Conservation (phyloP, 1,284 basidiomycete species). For the Sanghuangporus sanghuang region DNA sequence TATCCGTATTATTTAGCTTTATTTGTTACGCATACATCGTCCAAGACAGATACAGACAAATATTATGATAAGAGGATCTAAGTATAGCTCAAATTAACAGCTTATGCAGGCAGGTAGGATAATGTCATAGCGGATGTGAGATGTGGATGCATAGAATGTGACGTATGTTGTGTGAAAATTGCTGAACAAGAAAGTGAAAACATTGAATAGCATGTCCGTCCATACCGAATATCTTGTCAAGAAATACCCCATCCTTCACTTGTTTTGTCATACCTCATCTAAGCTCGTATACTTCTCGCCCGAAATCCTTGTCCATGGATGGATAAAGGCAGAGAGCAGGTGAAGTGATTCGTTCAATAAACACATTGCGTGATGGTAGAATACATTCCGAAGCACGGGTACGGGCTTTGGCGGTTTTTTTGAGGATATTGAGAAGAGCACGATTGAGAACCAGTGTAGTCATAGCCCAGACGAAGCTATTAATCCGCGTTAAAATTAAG, state of each 20-base stretch:
- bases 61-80: not conserved
- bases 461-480: slow-evolving; percentile 17
- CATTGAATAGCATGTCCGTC: not conserved
- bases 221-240: not conserved
- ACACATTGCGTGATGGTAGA: not conserved
- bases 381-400: not conserved
- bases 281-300: not conserved
- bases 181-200: not conserved
- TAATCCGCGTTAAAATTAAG: too few species aligned
- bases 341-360: not conserved
- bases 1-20: too few species aligned
- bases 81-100: not conserved
- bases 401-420: not conserved
- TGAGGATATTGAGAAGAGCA: slow-evolving; percentile 16
- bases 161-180: not conserved
- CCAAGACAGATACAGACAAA: not conserved
- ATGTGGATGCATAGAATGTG: not conserved
- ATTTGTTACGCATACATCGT: not conserved
- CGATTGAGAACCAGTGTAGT: slow-evolving; percentile 16
- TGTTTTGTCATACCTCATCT: not conserved
- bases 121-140: not conserved
- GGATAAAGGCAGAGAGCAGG: not conserved
- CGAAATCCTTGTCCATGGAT: not conserved
- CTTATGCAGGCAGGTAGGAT: not conserved
- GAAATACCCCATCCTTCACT: not conserved